Evolutionary conservation across 1,284 basidiomycete genomes (phyloP).

Genomic region (Uromyces viciae-fabae): DNA sequence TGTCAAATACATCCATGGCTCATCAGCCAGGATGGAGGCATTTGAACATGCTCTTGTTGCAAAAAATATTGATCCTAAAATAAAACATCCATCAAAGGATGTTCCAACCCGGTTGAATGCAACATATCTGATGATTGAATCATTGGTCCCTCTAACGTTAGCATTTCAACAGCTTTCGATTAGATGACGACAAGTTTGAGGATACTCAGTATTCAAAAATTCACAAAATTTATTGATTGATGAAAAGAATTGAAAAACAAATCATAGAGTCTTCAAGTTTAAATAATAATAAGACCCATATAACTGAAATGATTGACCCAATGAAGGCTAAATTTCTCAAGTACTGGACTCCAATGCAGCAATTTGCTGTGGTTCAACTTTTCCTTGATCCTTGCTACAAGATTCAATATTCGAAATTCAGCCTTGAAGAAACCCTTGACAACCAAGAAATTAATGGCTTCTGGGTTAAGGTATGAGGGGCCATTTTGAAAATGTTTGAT

Average conservation of each 20-base stretch:
- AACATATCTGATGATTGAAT: not conserved
- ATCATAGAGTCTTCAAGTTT: not conserved
- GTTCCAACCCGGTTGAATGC: too few species aligned
- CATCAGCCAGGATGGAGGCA: not conserved
- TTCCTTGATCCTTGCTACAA: slow-evolving; percentile 1
- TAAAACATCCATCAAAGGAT: slow-evolving; percentile 2
- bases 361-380: not conserved
- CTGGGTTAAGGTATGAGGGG: not conserved
- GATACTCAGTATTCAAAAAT: not conserved
- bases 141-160: not conserved
- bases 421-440: not conserved
- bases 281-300: too few species aligned
- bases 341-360: not conserved
- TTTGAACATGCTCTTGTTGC: not conserved
- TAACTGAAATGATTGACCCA: not conserved
- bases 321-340: not conserved
- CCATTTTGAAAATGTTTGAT: not conserved
- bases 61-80: not conserved
- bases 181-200: not conserved
- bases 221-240: not conserved
- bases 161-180: not conserved
- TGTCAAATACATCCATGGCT: not conserved
- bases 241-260: not conserved
- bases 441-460: not conserved
- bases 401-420: not conserved